Evolutionary conservation across 2,329 filamentous ascomycete species (phyloP).

Genomic region (Metarhizium sp.): DNA sequence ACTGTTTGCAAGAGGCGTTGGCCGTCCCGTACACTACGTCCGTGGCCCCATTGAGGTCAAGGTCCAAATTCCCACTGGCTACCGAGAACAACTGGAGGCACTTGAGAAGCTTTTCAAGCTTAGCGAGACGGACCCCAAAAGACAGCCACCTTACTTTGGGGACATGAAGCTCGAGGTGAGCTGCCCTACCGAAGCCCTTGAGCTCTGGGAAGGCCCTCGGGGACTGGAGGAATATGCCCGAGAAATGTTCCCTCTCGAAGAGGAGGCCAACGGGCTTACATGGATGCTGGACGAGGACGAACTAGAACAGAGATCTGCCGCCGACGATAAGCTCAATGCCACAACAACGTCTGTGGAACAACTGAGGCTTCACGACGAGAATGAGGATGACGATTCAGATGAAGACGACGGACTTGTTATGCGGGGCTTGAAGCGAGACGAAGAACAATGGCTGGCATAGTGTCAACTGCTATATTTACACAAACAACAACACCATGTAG

Average conservation of each 20-base stretch:
- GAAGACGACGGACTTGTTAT: constrained; percentile 51
- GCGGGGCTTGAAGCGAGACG: constrained; percentile 45
- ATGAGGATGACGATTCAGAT: constrained; percentile 34
- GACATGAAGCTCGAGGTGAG: constrained; percentile 45
- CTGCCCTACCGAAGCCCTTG: constrained; percentile 65
- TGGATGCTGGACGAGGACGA: constrained; percentile 70
- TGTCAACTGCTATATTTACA: not conserved
- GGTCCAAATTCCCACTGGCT: constrained; percentile 79
- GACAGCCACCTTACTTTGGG: constrained; percentile 57
- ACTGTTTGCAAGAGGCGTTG: constrained; percentile 69
- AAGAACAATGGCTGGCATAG: constrained; percentile 51
- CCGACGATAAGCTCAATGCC: constrained; percentile 24
- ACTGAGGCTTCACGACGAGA: constrained; percentile 30
- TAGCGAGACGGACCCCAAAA: constrained; percentile 39
- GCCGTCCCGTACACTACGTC: constrained; percentile 68
- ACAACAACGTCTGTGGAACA: constrained; percentile 28
- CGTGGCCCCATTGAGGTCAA: constrained; percentile 72
- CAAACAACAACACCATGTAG: not conserved
- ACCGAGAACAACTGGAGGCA: constrained; percentile 75
- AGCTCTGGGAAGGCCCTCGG: constrained; percentile 85
- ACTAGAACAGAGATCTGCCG: constrained; percentile 18
- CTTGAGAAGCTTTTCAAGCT: constrained; percentile 50
- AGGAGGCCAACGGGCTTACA: constrained; percentile 83
- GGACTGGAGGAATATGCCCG: constrained; percentile 90
- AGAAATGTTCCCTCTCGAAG: constrained; percentile 89